Conservation (phyloP, 768 basidiomycete genomes). For the Termitomyces sp. region DNA sequence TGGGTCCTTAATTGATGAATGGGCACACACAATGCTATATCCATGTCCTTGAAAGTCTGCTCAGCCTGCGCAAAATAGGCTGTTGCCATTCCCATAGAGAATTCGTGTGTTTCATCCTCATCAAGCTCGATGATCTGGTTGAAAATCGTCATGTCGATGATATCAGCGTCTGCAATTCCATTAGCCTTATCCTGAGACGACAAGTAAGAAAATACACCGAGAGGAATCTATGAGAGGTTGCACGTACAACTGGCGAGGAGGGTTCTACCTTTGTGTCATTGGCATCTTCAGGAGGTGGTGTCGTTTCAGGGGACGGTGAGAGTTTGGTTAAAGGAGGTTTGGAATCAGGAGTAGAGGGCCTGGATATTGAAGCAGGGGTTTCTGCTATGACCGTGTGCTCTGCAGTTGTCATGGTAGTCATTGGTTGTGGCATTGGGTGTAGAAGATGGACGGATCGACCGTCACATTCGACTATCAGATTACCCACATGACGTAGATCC, state of each 20-base stretch:
- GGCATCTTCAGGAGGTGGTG: background rate
- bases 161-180: slow-evolving; percentile 10
- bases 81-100: slow-evolving; percentile 71
- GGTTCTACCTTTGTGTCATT: background rate
- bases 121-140: slow-evolving; percentile 88
- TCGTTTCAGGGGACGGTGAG: background rate
- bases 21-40: slow-evolving; percentile 65
- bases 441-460: background rate
- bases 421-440: slow-evolving; percentile 4
- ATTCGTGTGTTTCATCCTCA: slow-evolving; percentile 63
- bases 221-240: background rate
- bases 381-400: background rate
- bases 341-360: background rate
- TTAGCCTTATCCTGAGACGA: slow-evolving; percentile 1
- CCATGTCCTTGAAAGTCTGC: slow-evolving; percentile 74
- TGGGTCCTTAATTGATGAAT: background rate
- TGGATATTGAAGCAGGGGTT: background rate
- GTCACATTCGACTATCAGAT: slow-evolving; percentile 6
- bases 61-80: slow-evolving; percentile 82
- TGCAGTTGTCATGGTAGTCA: background rate
- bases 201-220: slow-evolving; percentile 1
- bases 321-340: slow-evolving; percentile 1
- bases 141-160: slow-evolving; percentile 80
- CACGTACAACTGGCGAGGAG: slow-evolving; percentile 4
- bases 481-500: slow-evolving; percentile 14